Base-by-base conservation (phyloP, 805 yeast species). In the Wickerhamomyces pijperi region DNA sequence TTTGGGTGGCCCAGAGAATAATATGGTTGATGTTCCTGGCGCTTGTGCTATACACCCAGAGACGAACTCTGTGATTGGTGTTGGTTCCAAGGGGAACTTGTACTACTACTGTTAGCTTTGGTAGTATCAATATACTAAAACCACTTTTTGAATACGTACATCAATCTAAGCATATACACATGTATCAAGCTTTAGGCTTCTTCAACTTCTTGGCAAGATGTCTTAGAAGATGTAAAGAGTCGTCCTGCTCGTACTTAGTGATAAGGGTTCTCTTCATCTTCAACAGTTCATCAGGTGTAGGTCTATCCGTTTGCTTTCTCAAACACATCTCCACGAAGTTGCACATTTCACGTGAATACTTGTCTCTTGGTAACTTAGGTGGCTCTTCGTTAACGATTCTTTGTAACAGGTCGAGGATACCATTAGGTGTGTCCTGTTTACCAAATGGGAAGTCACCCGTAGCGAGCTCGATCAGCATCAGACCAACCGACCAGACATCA, bases 401-500 rank as follows among this genome's bases (percentile, higher is more conserved):
- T 62, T 92, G 97, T 40, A 92, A 60, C 16, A 92, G 67, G 54
- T 92, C 98, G 46, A 92, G 66, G 34, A 92, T 90, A 1, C 96
- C 94, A 51, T 84, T 82, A 3, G 94, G 94, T 8, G 70, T 63
- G 52, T 68, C 71, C 20, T 70, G 71, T 44, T 75, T 78, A 18
- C 74, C 72, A 66, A 88, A 78, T 2, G 96, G 92, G 49, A 82
- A 80, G 39, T 68, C 68, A 0, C 97, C 97, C 3, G 83, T 75
- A 1, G 95, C 90, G 38, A 92, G 65, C 58, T 92, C 97, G 37
- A 85, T 76, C 32, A 92, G 66, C 79, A 88, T 82, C 35, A 92
- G 65, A 1, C 98, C 99, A 47, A 88, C 63, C 0, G 97, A 86
- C 99, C 99, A 92, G 12, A 92, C 90, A 58, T 92, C 99, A 31